A percentile compares a stretch with the other conserved stretches of the same genome.
Conservation (phyloP, 495 filamentous ascomycete genomes). For the Penicillium macrosclerotiorum region DNA sequence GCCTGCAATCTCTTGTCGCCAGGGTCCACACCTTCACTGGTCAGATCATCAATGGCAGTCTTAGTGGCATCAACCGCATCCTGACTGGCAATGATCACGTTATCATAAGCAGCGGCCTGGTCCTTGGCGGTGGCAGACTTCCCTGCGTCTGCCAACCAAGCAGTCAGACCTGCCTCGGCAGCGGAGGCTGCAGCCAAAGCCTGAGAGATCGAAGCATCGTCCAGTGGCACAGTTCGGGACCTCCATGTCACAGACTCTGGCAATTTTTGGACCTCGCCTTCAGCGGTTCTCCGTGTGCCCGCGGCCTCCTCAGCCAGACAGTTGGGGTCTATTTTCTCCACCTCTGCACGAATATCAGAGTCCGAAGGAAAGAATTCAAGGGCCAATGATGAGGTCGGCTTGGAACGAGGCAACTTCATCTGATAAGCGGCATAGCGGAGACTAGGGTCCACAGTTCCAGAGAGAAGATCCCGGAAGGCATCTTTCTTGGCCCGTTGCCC, state of each 20-base stretch:
- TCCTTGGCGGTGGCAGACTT: conserved; percentile 47
- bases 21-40: conserved; percentile 76
- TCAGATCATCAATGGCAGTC: conserved; percentile 85
- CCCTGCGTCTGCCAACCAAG: conserved; percentile 39
- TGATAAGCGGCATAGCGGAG: conserved; percentile 94
- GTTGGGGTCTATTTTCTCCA: conserved; percentile 71
- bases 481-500: conserved; percentile 63
- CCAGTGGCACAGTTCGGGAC: conserved; percentile 78
- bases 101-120: conserved; percentile 82
- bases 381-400: conserved; percentile 74
- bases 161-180: conserved; percentile 51
- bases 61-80: conserved; percentile 93
- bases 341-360: conserved; percentile 55
- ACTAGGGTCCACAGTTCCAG: conserved; percentile 85
- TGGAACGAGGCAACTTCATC: conserved; percentile 75
- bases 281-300: conserved; percentile 52
- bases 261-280: conserved; percentile 53
- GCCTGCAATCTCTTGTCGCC: conserved; percentile 88
- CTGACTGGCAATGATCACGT: conserved; percentile 84
- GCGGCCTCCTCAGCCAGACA: conserved; percentile 62
- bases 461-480: conserved; percentile 78
- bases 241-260: conserved; percentile 86
- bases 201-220: conserved; percentile 87
- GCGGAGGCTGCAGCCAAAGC: conserved; percentile 59
- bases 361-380: conserved; percentile 70